Base-by-base conservation (phyloP, 768 basidiomycete species). In the Stropharia rugosoannulata region DNA sequence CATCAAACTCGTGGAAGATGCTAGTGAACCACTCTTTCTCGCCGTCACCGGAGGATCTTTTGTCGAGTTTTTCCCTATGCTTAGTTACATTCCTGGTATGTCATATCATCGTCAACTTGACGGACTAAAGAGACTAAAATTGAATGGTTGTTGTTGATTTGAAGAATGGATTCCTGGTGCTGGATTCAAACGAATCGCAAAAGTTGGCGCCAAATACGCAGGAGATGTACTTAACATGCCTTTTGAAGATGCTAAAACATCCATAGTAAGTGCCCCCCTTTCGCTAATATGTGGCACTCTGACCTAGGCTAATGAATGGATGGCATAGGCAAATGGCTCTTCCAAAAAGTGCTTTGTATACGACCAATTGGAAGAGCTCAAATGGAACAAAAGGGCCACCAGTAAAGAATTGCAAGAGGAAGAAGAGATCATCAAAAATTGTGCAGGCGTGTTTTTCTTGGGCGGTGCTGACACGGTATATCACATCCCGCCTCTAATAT, bases 361-460 rank as follows among this genome's bases (percentile, higher is more conserved):
- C 22, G 60, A 65, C 11, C 63, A 64, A 32, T 54, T 72, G 25
- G 64, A 62, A 36, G 67, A 63, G 43, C 41, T 64, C 32, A 32
- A 32, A 32, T 32, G 29, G 29, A 32, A 32, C 5, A 32, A 6
- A 32, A 32, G 7, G 9, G 29, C 29, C 29, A 32, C 7, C 29
- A 32, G 29, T 32, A 10, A 32, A 10, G 29, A 64, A 53, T 13
- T 40, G 44, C 25, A 44, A 56, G 57, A 56, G 18, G 49, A 62
- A 18, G 66, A 71, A 48, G 73, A 76, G 43, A 61, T 70, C 4
- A 67, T 77, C 48, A 77, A 65, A 57, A 74, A 75, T 36, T 75
- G 73, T 40, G 75, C 76, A 25, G 75, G 70, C 4, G 67, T 78
- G 38, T 70, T 72, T 8, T 80, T 75, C 51, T 62, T 72, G 18